Conservation (phyloP, 495 filamentous ascomycete genomes). For the Entonaema liquescens region DNA sequence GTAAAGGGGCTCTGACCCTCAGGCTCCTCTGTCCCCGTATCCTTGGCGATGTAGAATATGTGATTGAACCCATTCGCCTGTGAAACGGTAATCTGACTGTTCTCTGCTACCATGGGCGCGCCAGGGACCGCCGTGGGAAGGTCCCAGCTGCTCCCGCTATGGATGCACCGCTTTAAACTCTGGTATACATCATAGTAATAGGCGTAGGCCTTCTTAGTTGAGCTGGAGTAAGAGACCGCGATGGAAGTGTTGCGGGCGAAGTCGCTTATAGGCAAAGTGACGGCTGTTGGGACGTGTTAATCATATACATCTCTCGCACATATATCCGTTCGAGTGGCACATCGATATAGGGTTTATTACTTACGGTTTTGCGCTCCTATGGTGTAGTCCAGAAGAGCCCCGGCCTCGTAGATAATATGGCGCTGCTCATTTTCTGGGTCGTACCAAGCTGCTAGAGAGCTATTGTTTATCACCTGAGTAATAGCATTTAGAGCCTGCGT, state of each 20-base stretch:
- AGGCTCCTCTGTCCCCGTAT: not conserved
- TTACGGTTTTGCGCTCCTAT: not conserved
- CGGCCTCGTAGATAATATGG: not conserved
- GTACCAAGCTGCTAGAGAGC: not conserved
- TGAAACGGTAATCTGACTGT: not conserved
- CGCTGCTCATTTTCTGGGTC: not conserved
- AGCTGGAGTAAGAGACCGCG: not conserved
- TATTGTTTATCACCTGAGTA: not conserved
- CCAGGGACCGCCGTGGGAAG: not conserved
- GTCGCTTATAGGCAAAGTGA: not conserved
- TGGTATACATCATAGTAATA: not conserved
- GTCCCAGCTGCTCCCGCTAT: not conserved
- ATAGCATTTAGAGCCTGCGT: not conserved
- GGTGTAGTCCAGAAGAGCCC: not conserved
- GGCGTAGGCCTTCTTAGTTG: not conserved
- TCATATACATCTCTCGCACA: not conserved
- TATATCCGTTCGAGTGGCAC: not conserved
- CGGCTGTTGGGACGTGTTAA: not conserved
- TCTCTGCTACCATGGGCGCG: not conserved
- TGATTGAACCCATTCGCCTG: not conserved
- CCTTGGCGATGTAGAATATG: not conserved
- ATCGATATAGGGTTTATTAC: not conserved
- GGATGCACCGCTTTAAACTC: not conserved
- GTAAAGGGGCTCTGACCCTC: not conserved
- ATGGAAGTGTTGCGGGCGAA: not conserved